Conservation (phyloP, 2,329 filamentous ascomycete genomes). For the Cladophialophora bantiana region DNA sequence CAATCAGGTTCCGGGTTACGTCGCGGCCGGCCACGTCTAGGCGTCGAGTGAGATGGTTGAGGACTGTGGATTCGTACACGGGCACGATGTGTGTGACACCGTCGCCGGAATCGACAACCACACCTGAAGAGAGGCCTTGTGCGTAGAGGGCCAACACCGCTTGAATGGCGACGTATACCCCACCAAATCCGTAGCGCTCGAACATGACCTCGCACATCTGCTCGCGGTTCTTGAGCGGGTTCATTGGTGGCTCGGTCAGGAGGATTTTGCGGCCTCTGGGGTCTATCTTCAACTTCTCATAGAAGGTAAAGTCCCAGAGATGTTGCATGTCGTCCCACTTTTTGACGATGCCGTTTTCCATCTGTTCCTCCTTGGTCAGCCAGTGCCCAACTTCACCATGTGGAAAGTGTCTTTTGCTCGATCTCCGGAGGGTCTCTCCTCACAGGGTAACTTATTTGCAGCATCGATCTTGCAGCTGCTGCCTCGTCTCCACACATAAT, state of each 20-base stretch:
- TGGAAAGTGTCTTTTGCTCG: background rate
- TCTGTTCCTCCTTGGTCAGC: slow-evolving; percentile 56
- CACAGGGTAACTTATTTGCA: slow-evolving; percentile 96
- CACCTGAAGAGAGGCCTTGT: slow-evolving; percentile 89
- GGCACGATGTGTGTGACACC: slow-evolving; percentile 98
- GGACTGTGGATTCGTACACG: slow-evolving; percentile 96
- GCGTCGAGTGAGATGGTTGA: slow-evolving; percentile 93
- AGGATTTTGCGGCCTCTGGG: slow-evolving; percentile 93
- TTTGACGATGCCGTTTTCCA: slow-evolving; percentile 99
- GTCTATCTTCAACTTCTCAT: slow-evolving; percentile 94
- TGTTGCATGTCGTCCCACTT: slow-evolving; percentile 99
- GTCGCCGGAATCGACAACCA: slow-evolving; percentile 98
- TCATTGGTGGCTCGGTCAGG: slow-evolving; percentile 96
- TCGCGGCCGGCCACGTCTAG: slow-evolving; percentile 96
- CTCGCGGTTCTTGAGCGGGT: slow-evolving; percentile 94
- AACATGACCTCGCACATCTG: slow-evolving; percentile 99
- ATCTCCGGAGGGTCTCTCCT: slow-evolving; percentile 39
- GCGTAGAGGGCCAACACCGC: slow-evolving; percentile 95
- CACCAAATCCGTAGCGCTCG: slow-evolving; percentile 93
- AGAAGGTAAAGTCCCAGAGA: slow-evolving; percentile 98
- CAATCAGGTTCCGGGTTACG: slow-evolving; percentile 97
- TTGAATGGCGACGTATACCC: slow-evolving; percentile 97
- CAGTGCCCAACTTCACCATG: slow-evolving; percentile 5
- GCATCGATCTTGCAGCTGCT: slow-evolving; percentile 91
- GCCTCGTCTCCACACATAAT: slow-evolving; percentile 99